Evolutionary conservation across 2,329 filamentous ascomycete species (phyloP), one percentile per base, ranked within the genome.

Genomic region (Tolypocladium album): DNA sequence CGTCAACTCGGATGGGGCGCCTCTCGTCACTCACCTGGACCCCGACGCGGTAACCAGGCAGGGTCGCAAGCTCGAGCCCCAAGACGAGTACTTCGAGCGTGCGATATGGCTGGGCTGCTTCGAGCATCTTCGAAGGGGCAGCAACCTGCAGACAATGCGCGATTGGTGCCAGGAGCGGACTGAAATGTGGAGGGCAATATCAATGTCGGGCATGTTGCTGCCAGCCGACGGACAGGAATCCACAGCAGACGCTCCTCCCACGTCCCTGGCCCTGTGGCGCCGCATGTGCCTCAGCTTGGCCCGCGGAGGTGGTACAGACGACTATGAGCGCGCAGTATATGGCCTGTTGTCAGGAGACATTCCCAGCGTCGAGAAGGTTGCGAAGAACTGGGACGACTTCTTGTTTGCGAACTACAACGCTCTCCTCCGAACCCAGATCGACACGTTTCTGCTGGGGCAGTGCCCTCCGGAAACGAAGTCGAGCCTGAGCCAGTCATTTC

Each of bases 31-130:
- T 1, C 90, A 96, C 67, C 80, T 99, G 40, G 94, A 99, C 68
- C 94, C 94, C 0, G 94, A 99, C 76, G 90, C 92, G 7, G 80
- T 86, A n/a, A 87, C 86, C 43, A 84, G 94, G 62, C 92, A 97
- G 72, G 82, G 81, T 56, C 84, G 89, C 59, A 85, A 82, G 57
- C 78, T 97, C 47, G 88, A 96, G 69, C 83, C 86, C 31, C 85
- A 92, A 67, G 94, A 99, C 69, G 86, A 91, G 64, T 92, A 87
- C 68, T 94, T 93, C 63, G 94, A 99, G 75, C 85, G 88, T 58
- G 89, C 92, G 3, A 89, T 96, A 55, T 97, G 94, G 92, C 82
- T 92, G 62, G 88, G 90, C n/a, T 94, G 90, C 74, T 97, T 92
- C 78, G 91, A 96, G 72, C 89, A 96, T 79, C 79, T 99, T 58